A percentile compares a stretch with the other conserved stretches of the same genome.
phyloP scores from a whole-genome alignment of 768 basidiomycete species.

The Rubroboletus pulcherrimus region DNA sequence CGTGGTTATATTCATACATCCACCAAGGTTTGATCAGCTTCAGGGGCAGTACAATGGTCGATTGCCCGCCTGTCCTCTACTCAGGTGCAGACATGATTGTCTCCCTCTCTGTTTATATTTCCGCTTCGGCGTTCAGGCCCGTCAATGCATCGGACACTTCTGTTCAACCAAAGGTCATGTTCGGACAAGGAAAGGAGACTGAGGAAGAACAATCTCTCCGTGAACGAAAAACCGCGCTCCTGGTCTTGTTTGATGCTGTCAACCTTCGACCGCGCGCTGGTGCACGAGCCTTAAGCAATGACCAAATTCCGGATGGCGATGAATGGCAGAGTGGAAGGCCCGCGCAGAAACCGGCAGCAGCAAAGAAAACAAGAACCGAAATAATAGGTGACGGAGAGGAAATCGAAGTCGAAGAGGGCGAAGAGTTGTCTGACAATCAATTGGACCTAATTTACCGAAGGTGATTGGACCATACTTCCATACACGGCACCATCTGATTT shows the following conservation, averaged over 20 bases:
- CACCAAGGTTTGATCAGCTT: constrained; percentile 60
- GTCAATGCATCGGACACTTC: constrained; percentile 33
- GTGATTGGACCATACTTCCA: constrained; percentile 37
- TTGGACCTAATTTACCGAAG: constrained; percentile 81
- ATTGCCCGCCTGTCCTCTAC: constrained; percentile 67
- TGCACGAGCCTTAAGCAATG: constrained; percentile 31
- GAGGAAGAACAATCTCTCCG: constrained; percentile 72
- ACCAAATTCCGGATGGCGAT: constrained; percentile 28
- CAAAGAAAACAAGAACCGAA: constrained; percentile 52
- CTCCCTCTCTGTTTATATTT: constrained; percentile 69
- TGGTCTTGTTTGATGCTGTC: constrained; percentile 69
- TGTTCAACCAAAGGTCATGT: constrained; percentile 37
- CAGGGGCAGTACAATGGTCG: constrained; percentile 66
- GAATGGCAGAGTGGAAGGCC: constrained; percentile 41
- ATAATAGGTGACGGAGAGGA: constrained; percentile 80
- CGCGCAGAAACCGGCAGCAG: constrained; percentile 30
- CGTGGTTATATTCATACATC: constrained; percentile 1
- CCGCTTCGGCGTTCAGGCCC: constrained; percentile 61
- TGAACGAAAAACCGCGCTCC: constrained; percentile 72
- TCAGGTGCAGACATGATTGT: constrained; percentile 78
- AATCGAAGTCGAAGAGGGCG: constrained; percentile 78
- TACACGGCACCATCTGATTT: constrained; percentile 1
- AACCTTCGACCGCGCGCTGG: constrained; percentile 62
- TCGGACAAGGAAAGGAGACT: constrained; percentile 79
- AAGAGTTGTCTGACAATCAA: constrained; percentile 78